phyloP scores from a whole-genome alignment of 768 basidiomycete genomes.

The Lepiota venenata region DNA sequence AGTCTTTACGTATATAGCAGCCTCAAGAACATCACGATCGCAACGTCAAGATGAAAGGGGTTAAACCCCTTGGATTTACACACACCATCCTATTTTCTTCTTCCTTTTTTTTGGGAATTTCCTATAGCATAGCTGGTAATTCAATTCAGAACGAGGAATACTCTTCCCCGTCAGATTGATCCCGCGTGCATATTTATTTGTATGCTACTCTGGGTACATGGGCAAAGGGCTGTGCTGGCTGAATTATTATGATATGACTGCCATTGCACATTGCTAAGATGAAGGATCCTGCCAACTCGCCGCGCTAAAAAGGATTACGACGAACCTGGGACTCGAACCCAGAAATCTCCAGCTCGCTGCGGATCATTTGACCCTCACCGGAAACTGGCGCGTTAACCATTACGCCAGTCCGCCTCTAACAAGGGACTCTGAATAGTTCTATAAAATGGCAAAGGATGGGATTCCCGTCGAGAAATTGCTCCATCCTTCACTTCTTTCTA shows the following conservation, averaged over 20 bases:
- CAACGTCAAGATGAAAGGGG: too few relatives aligned
- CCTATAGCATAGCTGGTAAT: background rate
- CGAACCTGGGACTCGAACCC: conserved; percentile 21
- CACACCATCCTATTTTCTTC: too few relatives aligned
- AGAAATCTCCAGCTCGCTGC: conserved; percentile 18
- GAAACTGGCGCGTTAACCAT: conserved; percentile 23
- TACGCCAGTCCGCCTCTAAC: conserved; percentile 18
- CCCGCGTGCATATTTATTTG: too few relatives aligned
- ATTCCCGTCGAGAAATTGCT: background rate
- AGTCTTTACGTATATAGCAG: too few relatives aligned
- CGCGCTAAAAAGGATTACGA: conserved; percentile 9
- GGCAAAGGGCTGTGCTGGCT: background rate
- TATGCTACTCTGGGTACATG: background rate
- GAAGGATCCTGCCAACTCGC: background rate
- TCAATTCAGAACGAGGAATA: background rate
- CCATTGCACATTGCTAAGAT: background rate
- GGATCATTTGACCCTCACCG: conserved; percentile 5
- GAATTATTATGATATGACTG: too few relatives aligned
- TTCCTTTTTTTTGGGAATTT: too few relatives aligned
- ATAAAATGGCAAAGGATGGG: background rate
- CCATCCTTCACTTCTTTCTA: too few relatives aligned
- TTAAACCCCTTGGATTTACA: too few relatives aligned
- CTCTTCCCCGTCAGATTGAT: too few relatives aligned
- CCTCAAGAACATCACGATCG: too few relatives aligned
- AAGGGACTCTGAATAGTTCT: background rate